Conservation (phyloP, 768 basidiomycete genomes). For the Myochromella boudieri region DNA sequence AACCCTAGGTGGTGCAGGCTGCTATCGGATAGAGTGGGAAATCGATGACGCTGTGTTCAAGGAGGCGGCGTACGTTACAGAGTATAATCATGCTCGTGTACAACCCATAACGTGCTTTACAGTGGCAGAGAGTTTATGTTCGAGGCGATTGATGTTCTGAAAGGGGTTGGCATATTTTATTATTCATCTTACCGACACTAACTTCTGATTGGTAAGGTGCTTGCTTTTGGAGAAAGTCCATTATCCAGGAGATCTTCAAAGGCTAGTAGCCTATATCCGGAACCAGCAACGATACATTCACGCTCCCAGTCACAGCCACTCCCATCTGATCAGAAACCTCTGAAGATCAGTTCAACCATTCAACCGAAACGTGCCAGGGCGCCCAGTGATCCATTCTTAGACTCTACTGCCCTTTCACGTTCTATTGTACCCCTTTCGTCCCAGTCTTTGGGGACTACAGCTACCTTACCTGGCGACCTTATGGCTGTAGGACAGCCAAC, state of each 20-base stretch:
- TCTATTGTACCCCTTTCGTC: constrained; percentile 57
- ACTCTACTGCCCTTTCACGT: constrained; percentile 61
- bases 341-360: constrained; percentile 41
- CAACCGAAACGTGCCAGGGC: constrained; percentile 67
- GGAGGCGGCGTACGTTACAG: constrained; percentile 79
- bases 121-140: constrained; percentile 95
- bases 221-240: constrained; percentile 73
- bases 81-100: constrained; percentile 13
- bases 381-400: constrained; percentile 79
- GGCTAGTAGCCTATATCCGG: constrained; percentile 31
- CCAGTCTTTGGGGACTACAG: constrained; percentile 37
- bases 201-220: constrained; percentile 29
- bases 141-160: constrained; percentile 85
- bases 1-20: constrained; percentile 78
- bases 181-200: constrained; percentile 8
- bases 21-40: constrained; percentile 79
- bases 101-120: constrained; percentile 21
- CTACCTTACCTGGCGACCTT: constrained; percentile 28
- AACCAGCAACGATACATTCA: constrained; percentile 43
- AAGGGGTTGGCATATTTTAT: constrained; percentile 67
- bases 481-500: constrained; percentile 39
- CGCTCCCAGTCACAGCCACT: constrained; percentile 59
- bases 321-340: constrained; percentile 39
- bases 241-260: constrained; percentile 36
- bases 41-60: constrained; percentile 93